phyloP scores from a whole-genome alignment of 2,329 filamentous ascomycete genomes.

The Cladorrhinum sp. region DNA sequence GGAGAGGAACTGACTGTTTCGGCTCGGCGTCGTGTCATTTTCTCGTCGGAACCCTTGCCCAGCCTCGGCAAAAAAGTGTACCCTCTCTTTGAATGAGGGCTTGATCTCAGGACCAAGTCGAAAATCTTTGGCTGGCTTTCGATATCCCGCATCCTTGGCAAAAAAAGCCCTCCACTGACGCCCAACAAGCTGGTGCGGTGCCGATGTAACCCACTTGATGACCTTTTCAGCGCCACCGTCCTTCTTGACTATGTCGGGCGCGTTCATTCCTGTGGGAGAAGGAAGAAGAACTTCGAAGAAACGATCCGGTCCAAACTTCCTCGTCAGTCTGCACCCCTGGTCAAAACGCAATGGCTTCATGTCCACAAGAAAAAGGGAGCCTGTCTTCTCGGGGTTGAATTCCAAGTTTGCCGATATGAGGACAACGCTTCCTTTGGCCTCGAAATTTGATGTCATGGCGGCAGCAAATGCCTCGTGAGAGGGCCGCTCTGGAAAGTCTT shows the following conservation, averaged over 20 bases:
- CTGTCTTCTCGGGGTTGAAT: constrained; percentile 33
- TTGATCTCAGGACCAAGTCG: constrained; percentile 30
- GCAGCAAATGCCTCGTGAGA: constrained; percentile 45
- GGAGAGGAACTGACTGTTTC: constrained; percentile 26
- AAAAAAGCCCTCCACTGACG: constrained; percentile 50
- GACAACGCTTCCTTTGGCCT: constrained; percentile 37
- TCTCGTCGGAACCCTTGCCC: constrained; percentile 41
- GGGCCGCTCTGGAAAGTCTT: constrained; percentile 47
- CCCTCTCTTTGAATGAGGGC: constrained; percentile 38
- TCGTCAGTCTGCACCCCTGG: constrained; percentile 47
- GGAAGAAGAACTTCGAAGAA: constrained; percentile 57
- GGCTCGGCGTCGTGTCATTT: constrained; percentile 14
- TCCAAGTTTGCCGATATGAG: constrained; percentile 43
- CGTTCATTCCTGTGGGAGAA: constrained; percentile 33
- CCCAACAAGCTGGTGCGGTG: constrained; percentile 43
- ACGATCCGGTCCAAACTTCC: constrained; percentile 56
- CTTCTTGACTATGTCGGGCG: constrained; percentile 31
- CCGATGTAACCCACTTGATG: constrained; percentile 40
- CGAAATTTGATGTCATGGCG: constrained; percentile 37
- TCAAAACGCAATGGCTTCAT: constrained; percentile 50
- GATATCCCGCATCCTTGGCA: constrained; percentile 36
- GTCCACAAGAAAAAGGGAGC: constrained; percentile 44
- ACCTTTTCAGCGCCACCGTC: constrained; percentile 35
- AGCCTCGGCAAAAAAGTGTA: constrained; percentile 55
- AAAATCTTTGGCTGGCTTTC: constrained; percentile 38